Percentiles rank a stretch among this genome's conserved stretches.
Evolutionary conservation across 306 rosid species (phyloP).

Genomic region (Vigna reflexopilosa): DNA sequence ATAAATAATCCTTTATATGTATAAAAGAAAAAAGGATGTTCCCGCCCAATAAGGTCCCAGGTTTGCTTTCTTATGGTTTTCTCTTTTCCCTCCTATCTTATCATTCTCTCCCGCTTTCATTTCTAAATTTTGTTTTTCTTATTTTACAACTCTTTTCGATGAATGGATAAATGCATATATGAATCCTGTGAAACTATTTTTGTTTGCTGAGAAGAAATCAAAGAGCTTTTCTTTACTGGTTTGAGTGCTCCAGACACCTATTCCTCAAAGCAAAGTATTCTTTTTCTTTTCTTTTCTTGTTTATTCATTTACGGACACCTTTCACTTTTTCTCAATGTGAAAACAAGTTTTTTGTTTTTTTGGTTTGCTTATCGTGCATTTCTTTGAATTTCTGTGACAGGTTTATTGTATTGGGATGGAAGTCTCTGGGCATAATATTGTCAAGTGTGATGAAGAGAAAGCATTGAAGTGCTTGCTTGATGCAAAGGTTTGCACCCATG

Average conservation of each 20-base stretch:
- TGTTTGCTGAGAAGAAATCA: background rate
- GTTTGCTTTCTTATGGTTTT: background rate
- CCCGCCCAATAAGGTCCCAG: too few species aligned
- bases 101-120: background rate
- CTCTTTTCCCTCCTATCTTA: background rate
- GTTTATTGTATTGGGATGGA: conserved; percentile 53
- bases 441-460: conserved; percentile 56
- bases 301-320: too few species aligned
- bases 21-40: too few species aligned
- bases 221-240: too few species aligned
- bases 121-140: background rate
- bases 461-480: conserved; percentile 69
- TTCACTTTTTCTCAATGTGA: background rate
- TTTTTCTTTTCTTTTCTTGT: too few species aligned
- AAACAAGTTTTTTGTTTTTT: conserved; percentile 12
- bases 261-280: too few species aligned
- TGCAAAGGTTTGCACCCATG: background rate
- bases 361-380: background rate
- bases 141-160: too few species aligned
- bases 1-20: too few species aligned
- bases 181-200: background rate
- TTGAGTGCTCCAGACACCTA: too few species aligned
- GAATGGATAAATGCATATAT: background rate
- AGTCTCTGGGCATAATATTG: conserved; percentile 48
- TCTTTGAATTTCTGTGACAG: conserved; percentile 27